These are phyloP conservation scores for Nigrospora osmanthi DNA, from an alignment of 2,329 filamentous ascomycete genomes.

Conservation along the genomic window DNA sequence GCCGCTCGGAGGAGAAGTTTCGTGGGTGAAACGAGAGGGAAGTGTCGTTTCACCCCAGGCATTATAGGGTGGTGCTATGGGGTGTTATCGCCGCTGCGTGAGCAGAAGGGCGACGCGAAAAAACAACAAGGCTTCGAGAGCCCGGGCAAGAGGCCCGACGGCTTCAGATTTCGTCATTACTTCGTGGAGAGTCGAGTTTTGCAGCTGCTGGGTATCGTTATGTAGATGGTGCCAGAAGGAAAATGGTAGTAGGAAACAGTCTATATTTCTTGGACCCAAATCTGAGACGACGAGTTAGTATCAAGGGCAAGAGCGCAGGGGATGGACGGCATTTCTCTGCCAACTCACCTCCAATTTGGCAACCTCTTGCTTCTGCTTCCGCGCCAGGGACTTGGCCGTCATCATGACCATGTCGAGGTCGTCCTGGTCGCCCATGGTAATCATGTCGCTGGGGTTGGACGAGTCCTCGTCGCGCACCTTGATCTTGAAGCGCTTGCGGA, in stretches of 20 bases:
- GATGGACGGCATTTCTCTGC: neutral
- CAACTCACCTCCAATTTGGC: conserved; percentile 87
- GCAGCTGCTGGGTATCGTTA: conserved; percentile 24
- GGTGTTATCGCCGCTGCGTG: neutral
- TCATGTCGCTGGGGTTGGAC: conserved; percentile 71
- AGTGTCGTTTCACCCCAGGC: conserved; percentile 2
- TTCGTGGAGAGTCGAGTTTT: conserved; percentile 18
- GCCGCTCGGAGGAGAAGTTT: neutral
- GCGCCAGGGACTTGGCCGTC: conserved; percentile 58
- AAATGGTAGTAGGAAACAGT: conserved; percentile 12
- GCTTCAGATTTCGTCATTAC: conserved; percentile 16
- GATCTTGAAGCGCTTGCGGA: conserved; percentile 75
- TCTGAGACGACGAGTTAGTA: conserved; percentile 25
- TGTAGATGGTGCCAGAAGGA: conserved; percentile 15
- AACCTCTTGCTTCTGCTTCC: conserved; percentile 69
- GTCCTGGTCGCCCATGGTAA: conserved; percentile 94
- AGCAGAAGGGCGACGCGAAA: neutral
- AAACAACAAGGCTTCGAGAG: neutral
- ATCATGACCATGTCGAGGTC: conserved; percentile 84
- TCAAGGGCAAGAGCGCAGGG: neutral
- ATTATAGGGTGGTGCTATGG: neutral
- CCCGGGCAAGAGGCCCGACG: neutral
- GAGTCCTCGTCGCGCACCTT: conserved; percentile 77
- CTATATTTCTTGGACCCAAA: conserved; percentile 41
- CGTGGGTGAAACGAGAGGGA: conserved; percentile 4